Evolutionary conservation across 2,329 filamentous ascomycete species (phyloP), one percentile per base, ranked within the genome.

Genomic region (Trichoderma pleuroti): DNA sequence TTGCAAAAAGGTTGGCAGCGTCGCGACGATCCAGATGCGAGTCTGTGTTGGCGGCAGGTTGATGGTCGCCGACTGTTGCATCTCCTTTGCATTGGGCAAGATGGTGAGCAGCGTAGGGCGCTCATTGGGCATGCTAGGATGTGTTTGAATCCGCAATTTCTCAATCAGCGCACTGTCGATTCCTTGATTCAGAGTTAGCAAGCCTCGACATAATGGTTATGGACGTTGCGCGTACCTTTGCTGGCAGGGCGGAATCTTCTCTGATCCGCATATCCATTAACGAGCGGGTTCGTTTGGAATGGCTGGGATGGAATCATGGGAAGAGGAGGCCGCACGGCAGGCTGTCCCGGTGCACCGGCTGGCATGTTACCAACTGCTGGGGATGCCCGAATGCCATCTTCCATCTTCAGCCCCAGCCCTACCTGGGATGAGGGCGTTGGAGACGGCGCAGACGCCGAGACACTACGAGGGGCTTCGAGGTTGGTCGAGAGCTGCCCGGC

Each of bases 51-150:
- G 80, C 1, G 92, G 89, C 11, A 96, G 82, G 71, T 89, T 91
- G 69, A 96, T 83, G 7, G 92, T 92, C 54, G 92, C 84, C 5
- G 90, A 93, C 75, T 95, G 91, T 71, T 93, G 89, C 32, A 89
- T 86, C 75, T 91, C 86, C 21, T 85, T 87, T 8, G 88, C 82
- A 65, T 91, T 89, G 4, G 93, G 90, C 2, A 86, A 84, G 36
- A 97, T 82, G 42, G 88, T 86, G 68, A 92, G 82, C 39, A 87
- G 82, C 77, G 91, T 90, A 30, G 88, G 88, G 30, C 87, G 86
- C 10, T 89, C 83, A 3, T 89, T 79, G 63, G 87, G 87, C 54
- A 93, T 83, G 12, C 85, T 86, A 1, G 91, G 90, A 76, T 95
- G 92, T 9, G 91, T 91, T 70, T 86, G 85, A 18, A 94, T 82